These are phyloP conservation scores for Mucor lusitanicus DNA, from an alignment of 371 early-diverging fungal species.

Conservation along the genomic window DNA sequence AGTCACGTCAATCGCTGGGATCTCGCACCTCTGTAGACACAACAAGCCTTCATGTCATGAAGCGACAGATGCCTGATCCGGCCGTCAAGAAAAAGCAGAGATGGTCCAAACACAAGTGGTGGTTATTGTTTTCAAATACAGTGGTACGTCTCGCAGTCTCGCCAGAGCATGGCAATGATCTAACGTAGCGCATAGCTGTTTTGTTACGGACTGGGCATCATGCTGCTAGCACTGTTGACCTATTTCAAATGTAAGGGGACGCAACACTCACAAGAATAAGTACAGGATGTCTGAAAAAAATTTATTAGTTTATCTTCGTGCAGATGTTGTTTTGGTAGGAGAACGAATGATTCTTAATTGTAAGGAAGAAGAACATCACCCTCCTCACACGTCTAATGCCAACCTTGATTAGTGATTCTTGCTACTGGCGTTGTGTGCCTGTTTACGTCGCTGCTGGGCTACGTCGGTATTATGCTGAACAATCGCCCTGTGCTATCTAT, in stretches of 20 bases:
- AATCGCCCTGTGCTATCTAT: constrained; percentile 47
- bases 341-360: constrained; percentile 44
- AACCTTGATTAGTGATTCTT: constrained; percentile 39
- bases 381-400: not conserved
- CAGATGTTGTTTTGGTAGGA: constrained; percentile 48
- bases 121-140: constrained; percentile 54
- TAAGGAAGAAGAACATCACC: constrained; percentile 34
- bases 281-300: not conserved
- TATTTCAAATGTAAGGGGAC: constrained; percentile 46
- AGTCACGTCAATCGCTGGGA: constrained; percentile 39
- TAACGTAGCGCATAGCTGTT: constrained; percentile 39
- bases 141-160: constrained; percentile 42
- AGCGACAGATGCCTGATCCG: constrained; percentile 35
- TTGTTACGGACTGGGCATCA: constrained; percentile 42
- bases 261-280: not conserved
- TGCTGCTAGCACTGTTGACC: constrained; percentile 43
- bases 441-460: constrained; percentile 52
- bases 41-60: constrained; percentile 43
- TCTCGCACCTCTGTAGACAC: constrained; percentile 29
- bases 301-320: constrained; percentile 43
- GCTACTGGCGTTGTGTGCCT: constrained; percentile 51
- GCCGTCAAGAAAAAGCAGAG: constrained; percentile 34
- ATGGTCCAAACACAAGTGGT: constrained; percentile 61
- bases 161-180: not conserved
- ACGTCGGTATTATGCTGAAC: constrained; percentile 57